phyloP scores from a whole-genome alignment of 140 eudicot species.

The Erigeron philadelphicus region DNA sequence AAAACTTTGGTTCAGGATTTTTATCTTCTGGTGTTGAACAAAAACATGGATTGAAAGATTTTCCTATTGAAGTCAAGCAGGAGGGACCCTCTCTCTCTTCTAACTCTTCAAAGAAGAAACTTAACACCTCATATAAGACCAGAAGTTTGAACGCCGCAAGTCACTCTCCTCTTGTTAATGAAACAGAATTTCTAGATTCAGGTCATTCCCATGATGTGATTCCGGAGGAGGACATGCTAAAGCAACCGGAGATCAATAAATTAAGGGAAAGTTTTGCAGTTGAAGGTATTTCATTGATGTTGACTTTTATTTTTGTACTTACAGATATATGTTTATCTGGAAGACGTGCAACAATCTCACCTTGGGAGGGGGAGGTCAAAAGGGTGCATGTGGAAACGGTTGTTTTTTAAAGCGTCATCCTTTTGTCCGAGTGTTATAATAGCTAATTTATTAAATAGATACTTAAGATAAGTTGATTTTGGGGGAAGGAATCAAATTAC shows the following conservation, averaged over 20 bases:
- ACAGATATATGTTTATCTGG: background rate
- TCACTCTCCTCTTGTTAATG: conserved; percentile 44
- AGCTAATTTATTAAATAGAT: no score
- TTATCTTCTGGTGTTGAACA: conserved; percentile 42
- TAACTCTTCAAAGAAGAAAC: conserved; percentile 48
- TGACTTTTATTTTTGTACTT: conserved; percentile 11
- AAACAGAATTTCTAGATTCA: conserved; percentile 41
- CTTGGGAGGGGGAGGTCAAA: no score
- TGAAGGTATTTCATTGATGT: conserved; percentile 46
- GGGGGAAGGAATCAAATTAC: no score
- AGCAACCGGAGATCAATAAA: conserved; percentile 32
- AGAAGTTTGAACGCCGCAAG: conserved; percentile 35
- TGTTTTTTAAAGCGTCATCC: no score
- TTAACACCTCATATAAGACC: conserved; percentile 36
- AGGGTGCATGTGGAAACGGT: no score
- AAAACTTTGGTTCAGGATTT: conserved; percentile 25
- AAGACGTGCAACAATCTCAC: no score
- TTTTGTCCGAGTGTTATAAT: no score
- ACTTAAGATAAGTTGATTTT: no score
- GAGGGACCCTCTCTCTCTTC: conserved; percentile 42
- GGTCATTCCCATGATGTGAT: conserved; percentile 35
- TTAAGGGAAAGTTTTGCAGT: conserved; percentile 30
- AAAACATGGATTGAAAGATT: conserved; percentile 39
- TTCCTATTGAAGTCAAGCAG: conserved; percentile 27
- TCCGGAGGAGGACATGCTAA: conserved; percentile 35